These are phyloP conservation scores for Ganoderma multipileum DNA, from an alignment of 1,284 basidiomycete species.

Conservation along the genomic window DNA sequence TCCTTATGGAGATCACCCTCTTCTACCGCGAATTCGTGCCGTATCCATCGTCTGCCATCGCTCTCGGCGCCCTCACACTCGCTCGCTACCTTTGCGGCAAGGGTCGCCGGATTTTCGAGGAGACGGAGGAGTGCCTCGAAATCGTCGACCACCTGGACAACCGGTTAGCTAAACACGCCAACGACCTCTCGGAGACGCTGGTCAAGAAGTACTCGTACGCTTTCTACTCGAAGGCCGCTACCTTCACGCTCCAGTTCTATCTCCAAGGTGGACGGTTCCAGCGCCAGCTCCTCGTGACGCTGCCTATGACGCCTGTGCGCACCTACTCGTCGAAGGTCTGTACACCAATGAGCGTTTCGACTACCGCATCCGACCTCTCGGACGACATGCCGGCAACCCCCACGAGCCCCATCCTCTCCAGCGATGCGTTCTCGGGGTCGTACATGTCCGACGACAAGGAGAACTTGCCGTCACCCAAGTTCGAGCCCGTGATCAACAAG, in stretches of 20 bases:
- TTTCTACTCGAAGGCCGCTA: conserved; percentile 95
- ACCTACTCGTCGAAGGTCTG: conserved; percentile 59
- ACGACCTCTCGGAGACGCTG: conserved; percentile 91
- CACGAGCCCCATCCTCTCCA: conserved; percentile 60
- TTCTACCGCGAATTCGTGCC: conserved; percentile 97
- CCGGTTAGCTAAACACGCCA: conserved; percentile 84
- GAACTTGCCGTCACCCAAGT: conserved; percentile 64
- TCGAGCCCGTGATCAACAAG: conserved; percentile 76
- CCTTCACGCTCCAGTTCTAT: conserved; percentile 92
- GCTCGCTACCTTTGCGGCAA: conserved; percentile 89
- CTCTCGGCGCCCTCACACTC: conserved; percentile 87
- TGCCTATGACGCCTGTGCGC: conserved; percentile 78
- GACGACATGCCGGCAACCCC: conserved; percentile 85
- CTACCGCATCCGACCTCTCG: conserved; percentile 74
- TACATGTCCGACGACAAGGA: conserved; percentile 77
- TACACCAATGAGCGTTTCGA: conserved; percentile 77
- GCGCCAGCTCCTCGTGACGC: conserved; percentile 53
- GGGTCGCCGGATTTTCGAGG: conserved; percentile 78
- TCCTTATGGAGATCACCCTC: conserved; percentile 97
- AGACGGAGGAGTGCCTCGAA: conserved; percentile 78
- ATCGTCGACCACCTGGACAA: conserved; percentile 88
- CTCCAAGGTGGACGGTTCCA: conserved; percentile 77
- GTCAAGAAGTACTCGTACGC: conserved; percentile 97
- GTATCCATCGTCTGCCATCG: conserved; percentile 86
- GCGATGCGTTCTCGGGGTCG: conserved; percentile 55